Base-by-base conservation (phyloP, 129 eudicot genomes). In the Pittosporum tobira region DNA sequence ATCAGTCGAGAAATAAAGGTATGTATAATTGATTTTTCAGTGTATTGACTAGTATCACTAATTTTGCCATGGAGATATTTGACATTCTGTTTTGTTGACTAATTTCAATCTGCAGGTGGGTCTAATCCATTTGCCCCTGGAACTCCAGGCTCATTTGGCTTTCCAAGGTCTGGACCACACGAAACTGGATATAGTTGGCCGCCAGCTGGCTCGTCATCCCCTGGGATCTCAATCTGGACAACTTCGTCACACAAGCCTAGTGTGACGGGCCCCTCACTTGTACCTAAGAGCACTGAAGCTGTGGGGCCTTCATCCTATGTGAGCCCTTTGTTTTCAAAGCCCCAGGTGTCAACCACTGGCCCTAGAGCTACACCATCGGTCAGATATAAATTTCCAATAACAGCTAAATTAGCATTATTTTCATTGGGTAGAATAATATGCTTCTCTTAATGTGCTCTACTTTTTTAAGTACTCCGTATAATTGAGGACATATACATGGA, bases 1-100 rank as follows among this genome's bases (percentile, higher is more conserved):
- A 64, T 64, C 70, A 16, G 50, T 2, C n/a, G 20, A 27, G 6
- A 9, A 47, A 51, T 52, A 28, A 40, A 52, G 85, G 81, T 66
- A 40, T 28, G 43, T 18, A 16, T 55, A 26, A 43, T 18, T 30
- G 16, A 18, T 40, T 28, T 65, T 44, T 19, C 7, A 29, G 15
- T 22, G 38, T 59, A 15, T 37, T 10, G 18, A 21, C 25, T n/a
- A 14, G 11, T 18, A 26, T 25, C 19, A 25, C 48, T 25, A 5
- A n/a, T n/a, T 26, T 36, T 20, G 48, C 29, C 18, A 58, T 5
- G 1, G 9, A 20, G 7, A 57, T 34, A 11, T 40, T 47, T 10
- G 3, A 19, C 51, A 6, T 10, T 19, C 25, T 21, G 2, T 21
- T 11, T 47, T 3, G 12, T 43, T 21, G 13, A 38, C 42, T 22